Percentiles rank a stretch among this genome's conserved stretches.
Evolutionary conservation across 176 grass and related monocot species (phyloP).

Genomic region (Canna indica): DNA sequence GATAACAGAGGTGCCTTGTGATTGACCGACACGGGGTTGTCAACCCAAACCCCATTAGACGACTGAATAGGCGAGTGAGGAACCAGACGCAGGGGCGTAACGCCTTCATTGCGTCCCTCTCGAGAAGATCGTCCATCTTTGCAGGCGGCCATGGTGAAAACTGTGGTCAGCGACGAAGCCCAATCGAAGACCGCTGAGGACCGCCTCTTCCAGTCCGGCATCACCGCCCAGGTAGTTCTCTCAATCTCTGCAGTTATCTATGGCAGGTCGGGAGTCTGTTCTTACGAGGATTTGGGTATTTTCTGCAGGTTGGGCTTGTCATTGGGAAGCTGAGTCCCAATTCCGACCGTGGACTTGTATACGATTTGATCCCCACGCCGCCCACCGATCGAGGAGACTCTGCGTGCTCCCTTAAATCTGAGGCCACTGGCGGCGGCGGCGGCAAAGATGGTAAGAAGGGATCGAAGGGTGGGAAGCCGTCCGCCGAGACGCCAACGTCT

Average conservation of each 20-base stretch:
- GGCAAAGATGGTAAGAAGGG: constrained; percentile 30
- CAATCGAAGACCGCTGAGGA: constrained; percentile 56
- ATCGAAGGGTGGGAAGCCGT: constrained; percentile 31
- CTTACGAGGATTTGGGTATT: not conserved
- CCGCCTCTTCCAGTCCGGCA: constrained; percentile 25
- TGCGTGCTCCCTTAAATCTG: constrained; percentile 55
- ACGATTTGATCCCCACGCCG: constrained; percentile 78
- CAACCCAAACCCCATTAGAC: too few relatives aligned
- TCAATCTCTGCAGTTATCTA: not conserved
- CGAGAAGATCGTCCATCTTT: not conserved
- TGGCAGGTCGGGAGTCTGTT: not conserved
- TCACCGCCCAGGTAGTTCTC: constrained; percentile 11
- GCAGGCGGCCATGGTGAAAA: constrained; percentile 48
- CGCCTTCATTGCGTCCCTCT: not conserved
- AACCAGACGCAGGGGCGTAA: too few relatives aligned
- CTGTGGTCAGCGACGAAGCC: constrained; percentile 61
- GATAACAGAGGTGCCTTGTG: too few relatives aligned
- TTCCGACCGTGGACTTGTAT: constrained; percentile 65
- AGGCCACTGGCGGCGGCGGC: not conserved
- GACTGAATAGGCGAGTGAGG: too few relatives aligned
- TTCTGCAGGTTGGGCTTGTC: constrained; percentile 54
- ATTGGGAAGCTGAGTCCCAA: constrained; percentile 69
- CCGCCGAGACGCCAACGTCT: constrained; percentile 26
- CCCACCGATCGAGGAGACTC: constrained; percentile 51
- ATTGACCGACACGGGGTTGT: too few relatives aligned